Conservation (phyloP, 2,329 filamentous ascomycete genomes). For the Beauveria sp. region DNA sequence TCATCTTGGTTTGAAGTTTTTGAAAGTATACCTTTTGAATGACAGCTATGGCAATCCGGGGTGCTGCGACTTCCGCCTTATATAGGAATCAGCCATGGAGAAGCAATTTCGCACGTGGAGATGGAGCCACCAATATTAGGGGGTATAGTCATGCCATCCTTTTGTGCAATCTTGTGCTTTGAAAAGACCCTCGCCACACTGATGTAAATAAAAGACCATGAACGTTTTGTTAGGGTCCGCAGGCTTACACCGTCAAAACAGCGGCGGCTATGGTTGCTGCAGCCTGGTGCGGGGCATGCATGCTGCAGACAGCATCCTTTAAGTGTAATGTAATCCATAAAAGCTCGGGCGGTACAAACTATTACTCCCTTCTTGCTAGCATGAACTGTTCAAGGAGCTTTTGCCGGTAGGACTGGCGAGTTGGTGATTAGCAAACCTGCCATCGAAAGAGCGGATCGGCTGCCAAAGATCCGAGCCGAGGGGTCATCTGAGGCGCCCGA, state of each 20-base stretch:
- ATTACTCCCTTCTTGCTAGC: too few species aligned
- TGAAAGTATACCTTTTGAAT: not conserved
- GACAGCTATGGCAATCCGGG: too few species aligned
- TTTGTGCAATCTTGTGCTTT: not conserved
- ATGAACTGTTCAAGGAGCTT: too few species aligned
- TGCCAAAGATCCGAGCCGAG: too few species aligned
- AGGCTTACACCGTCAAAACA: not conserved
- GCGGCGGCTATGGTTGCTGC: not conserved
- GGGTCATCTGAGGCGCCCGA: too few species aligned
- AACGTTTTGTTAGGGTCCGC: not conserved
- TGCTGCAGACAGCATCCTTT: not conserved
- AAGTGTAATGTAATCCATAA: too few species aligned
- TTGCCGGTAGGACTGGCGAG: too few species aligned
- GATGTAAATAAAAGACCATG: not conserved
- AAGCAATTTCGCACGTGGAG: not conserved
- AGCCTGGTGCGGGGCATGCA: constrained; percentile 1
- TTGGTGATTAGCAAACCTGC: too few species aligned
- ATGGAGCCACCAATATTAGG: not conserved
- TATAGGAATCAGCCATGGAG: not conserved
- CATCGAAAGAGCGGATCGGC: too few species aligned
- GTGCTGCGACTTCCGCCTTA: not conserved
- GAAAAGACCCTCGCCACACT: not conserved
- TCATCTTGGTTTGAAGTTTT: not conserved
- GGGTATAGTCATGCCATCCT: not conserved
- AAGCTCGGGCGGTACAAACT: too few species aligned